Base-by-base conservation (phyloP, 1,139 yeast species). In the Candida sp. region DNA sequence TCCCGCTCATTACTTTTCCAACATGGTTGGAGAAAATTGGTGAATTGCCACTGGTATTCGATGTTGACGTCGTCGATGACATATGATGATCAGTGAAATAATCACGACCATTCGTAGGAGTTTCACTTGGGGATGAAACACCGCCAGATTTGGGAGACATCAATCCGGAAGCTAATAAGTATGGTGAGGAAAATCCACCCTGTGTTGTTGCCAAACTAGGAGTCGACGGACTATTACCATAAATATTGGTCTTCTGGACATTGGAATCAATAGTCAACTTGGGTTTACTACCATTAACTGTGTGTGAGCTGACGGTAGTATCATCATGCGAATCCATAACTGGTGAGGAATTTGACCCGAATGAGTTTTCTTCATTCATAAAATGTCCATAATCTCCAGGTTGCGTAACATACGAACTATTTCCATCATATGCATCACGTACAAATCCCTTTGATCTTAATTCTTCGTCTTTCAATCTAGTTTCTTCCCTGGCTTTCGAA, bases 401-500 rank as follows among this genome's bases (percentile, higher is more conserved):
- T 52, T 27, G 48, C 48, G 53, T 45, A 58, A 46, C 41, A 30
- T 5, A 30, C 29, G 45, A 44, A 23, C 39, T 33, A 12, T 25
- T 21, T 22, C 38, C 41, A 23, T 60, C 65, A 45, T 49, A 58
- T 2, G 64, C 68, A 37, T 63, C 69, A 40, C 72, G 52, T 29
- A 66, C 54, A 43, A 61, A 62, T 29, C 75, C 75, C 48, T 68
- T 63, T 7, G 70, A 66, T 43, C 69, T 57, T 46, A 75, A 59
- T 45, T 71, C 79, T 47, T 81, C 84, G 52, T 85, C 86, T 56
- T 84, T 81, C 36, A 73, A 57, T 54, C 73, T 75, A 1, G 86
- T 83, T 55, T 81, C 88, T 57, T 83, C 89, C 54, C 91, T 73
- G 0, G 97, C 95, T 53, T 83, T 87, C 1, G 89, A 84, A 55